Percentiles rank a stretch among this genome's conserved stretches.
Evolutionary conservation across 2,329 filamentous ascomycete species (phyloP).

Genomic region (Colletotrichum acutatum): DNA sequence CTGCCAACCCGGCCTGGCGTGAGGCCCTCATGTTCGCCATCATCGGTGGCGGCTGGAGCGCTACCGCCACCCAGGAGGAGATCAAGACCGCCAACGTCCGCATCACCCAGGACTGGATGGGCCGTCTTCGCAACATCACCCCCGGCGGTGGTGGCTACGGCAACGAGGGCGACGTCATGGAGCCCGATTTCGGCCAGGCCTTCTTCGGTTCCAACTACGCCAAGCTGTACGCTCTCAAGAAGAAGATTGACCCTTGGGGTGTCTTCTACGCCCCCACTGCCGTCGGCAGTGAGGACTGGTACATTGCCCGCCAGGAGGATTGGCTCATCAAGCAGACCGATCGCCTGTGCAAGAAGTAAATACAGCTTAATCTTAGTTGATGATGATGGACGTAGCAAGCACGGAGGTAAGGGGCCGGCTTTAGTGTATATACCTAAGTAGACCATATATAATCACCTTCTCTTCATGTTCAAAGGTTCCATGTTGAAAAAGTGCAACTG

Average conservation of each 20-base stretch:
- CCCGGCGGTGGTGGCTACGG: slow-evolving; percentile 42
- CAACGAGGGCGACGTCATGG: slow-evolving; percentile 46
- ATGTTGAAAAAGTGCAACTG: no score
- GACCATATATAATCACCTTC: not conserved
- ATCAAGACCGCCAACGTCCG: slow-evolving; percentile 40
- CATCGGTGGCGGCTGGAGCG: slow-evolving; percentile 32
- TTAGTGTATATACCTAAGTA: not conserved
- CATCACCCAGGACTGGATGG: slow-evolving; percentile 44
- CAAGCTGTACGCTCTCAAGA: slow-evolving; percentile 43
- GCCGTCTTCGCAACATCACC: slow-evolving; percentile 43
- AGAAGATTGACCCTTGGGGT: slow-evolving; percentile 43
- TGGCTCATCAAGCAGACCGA: slow-evolving; percentile 32
- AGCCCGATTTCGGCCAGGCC: slow-evolving; percentile 43
- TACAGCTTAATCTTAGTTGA: not conserved
- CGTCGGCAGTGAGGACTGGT: slow-evolving; percentile 43
- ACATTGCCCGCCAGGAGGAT: slow-evolving; percentile 35
- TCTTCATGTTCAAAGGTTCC: not conserved
- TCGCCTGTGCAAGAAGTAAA: slow-evolving; percentile 28
- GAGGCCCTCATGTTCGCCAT: slow-evolving; percentile 50
- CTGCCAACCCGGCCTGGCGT: slow-evolving; percentile 60
- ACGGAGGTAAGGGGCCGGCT: not conserved
- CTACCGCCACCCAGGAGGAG: slow-evolving; percentile 24
- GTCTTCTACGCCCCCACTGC: slow-evolving; percentile 44
- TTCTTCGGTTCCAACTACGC: slow-evolving; percentile 46
- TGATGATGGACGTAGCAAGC: not conserved